Evolutionary conservation across 2,329 filamentous ascomycete species (phyloP).

Genomic region (Paecilomyces niveus): DNA sequence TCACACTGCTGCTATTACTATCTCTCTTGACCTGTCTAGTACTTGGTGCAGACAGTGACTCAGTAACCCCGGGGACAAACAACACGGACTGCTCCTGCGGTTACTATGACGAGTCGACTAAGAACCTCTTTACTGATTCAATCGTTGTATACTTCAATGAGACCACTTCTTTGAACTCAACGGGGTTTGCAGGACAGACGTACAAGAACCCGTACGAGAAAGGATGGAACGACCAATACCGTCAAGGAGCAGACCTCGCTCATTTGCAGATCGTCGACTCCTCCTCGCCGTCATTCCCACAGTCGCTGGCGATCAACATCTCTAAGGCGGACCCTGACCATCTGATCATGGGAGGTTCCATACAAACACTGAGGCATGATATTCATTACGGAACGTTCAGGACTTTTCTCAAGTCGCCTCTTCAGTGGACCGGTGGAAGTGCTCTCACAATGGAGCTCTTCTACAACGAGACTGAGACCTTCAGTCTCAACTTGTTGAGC

Average conservation of each 20-base stretch:
- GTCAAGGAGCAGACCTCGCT: conserved; percentile 33
- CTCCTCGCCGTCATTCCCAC: background rate
- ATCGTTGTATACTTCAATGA: conserved; percentile 48
- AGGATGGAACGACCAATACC: conserved; percentile 40
- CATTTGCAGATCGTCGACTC: conserved; percentile 32
- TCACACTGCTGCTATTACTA: background rate
- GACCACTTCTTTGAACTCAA: conserved; percentile 24
- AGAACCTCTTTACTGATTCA: conserved; percentile 40
- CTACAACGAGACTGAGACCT: conserved; percentile 38
- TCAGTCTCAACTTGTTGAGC: conserved; percentile 41
- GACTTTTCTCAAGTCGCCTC: conserved; percentile 33
- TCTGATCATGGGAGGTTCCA: conserved; percentile 37
- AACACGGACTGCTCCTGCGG: conserved; percentile 37
- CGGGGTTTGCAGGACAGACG: conserved; percentile 32
- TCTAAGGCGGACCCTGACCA: conserved; percentile 22
- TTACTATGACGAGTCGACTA: conserved; percentile 32
- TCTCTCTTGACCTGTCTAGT: background rate
- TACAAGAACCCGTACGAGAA: conserved; percentile 41
- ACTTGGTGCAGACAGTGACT: background rate
- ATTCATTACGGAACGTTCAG: conserved; percentile 44
- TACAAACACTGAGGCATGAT: conserved; percentile 38
- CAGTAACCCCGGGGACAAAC: background rate
- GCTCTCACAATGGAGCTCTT: conserved; percentile 41
- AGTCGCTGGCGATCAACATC: conserved; percentile 25
- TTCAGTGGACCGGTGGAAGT: conserved; percentile 28